Evolutionary conservation across 805 yeast genomes (phyloP), one percentile per base, ranked within the genome.

Genomic region (Clavispora carvajalis): DNA sequence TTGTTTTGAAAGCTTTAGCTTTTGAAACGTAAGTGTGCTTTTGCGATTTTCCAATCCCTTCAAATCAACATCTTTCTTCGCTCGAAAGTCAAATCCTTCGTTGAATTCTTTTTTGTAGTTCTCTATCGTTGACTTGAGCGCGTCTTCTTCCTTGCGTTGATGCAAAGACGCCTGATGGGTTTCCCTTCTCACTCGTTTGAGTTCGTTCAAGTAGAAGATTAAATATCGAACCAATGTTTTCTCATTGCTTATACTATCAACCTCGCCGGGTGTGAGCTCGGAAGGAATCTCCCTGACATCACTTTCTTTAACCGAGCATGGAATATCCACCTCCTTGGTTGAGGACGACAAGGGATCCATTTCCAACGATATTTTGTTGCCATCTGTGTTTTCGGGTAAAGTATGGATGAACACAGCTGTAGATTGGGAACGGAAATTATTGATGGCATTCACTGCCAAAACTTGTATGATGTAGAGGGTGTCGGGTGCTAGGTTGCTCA

Each of bases 81-180:
- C 41, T 33, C 59, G 57, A 36, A 37, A 41, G 26, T 64, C 70
- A 12, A 60, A 47, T 35, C 61, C 70, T 18, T 60, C 64, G 30
- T 62, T 67, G 33, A 60, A 52, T 40, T 73, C 76, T 24, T 60
- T 58, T 24, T 60, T 67, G 43, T 60, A 54, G n/a, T 23, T 8
- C 7, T 38, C 41, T 7, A 46, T 28, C 22, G 42, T 40, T 7
- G 19, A 24, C 12, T 25, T 22, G 26, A 48, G 43, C 18, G 29
- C 22, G 7, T 10, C 21, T 22, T 46, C 52, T 19, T 49, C 54
- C 7, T 23, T 40, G n/a, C 15, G 42, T 34, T 38, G 52, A 8
- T 38, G 29, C n/a, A 21, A 15, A 8, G 28, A 23, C 10, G 33
- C 40, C 10, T 17, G 30, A 4, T 22, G 33, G 11, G 39, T 30